Conservation (phyloP, 371 early-diverging fungal genomes). For the Zancudomyces culisetae region DNA sequence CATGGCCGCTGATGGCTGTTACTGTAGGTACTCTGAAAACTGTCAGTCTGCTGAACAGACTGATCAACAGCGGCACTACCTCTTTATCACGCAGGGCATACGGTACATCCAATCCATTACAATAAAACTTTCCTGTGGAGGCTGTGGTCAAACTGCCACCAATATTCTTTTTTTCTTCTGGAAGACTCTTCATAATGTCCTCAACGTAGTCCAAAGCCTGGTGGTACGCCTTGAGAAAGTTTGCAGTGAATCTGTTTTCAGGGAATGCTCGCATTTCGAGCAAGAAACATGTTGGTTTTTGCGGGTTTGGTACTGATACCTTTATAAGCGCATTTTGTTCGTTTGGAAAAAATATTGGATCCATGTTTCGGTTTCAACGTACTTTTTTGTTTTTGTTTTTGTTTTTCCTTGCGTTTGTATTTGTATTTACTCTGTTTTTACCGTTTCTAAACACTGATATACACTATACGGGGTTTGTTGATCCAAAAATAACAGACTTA, state of each 20-base stretch:
- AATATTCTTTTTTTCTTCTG: slow-evolving; percentile 13
- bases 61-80: too few species aligned
- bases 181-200: slow-evolving; percentile 17
- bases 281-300: slow-evolving; percentile 15
- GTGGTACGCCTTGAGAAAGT: slow-evolving; percentile 33
- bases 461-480: too few species aligned
- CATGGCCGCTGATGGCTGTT: slow-evolving; percentile 64
- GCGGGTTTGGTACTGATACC: slow-evolving; percentile 15
- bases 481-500: too few species aligned
- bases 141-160: slow-evolving; percentile 37
- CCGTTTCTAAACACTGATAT: too few species aligned
- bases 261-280: slow-evolving; percentile 14
- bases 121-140: slow-evolving; percentile 47
- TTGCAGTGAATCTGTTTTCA: slow-evolving; percentile 48
- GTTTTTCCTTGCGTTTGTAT: too few species aligned
- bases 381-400: too few species aligned
- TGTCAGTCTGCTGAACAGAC: slow-evolving; percentile 32
- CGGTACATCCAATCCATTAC: slow-evolving; percentile 48
- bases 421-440: too few species aligned
- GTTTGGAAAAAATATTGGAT: slow-evolving; percentile 2
- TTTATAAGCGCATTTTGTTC: slow-evolving; percentile 5
- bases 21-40: slow-evolving; percentile 58
- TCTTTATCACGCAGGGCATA: not conserved
- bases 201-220: slow-evolving; percentile 42
- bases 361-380: too few species aligned